Evolutionary conservation across 768 basidiomycete genomes (phyloP).

Genomic region (Mycena latifolia): DNA sequence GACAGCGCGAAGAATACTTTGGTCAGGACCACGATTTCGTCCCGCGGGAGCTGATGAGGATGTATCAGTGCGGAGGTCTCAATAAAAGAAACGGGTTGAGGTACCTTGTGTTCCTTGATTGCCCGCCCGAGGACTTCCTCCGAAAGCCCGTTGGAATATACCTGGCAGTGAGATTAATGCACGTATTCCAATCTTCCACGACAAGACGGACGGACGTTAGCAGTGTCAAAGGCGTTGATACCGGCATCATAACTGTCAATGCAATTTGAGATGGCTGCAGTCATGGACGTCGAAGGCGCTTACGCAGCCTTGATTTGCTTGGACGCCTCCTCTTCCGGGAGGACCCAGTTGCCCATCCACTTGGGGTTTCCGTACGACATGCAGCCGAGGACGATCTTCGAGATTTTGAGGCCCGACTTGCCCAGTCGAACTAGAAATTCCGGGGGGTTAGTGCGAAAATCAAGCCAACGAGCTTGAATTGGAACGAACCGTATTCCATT

Average conservation of each 20-base stretch:
- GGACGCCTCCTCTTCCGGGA: constrained; percentile 48
- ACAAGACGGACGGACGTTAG: constrained; percentile 49
- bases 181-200: neutral
- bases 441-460: too few species aligned
- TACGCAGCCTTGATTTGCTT: constrained; percentile 49
- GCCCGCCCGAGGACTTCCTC: constrained; percentile 70
- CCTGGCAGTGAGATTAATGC: constrained; percentile 45
- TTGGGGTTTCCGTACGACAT: constrained; percentile 39
- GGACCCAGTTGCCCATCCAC: constrained; percentile 52
- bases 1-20: constrained; percentile 61
- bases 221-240: constrained; percentile 73
- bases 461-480: neutral
- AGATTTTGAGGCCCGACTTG: constrained; percentile 12
- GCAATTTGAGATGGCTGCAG: neutral
- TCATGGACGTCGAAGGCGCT: constrained; percentile 33
- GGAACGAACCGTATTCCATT: constrained; percentile 18
- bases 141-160: constrained; percentile 74
- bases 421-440: neutral
- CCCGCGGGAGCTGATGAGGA: constrained; percentile 66
- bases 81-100: too few species aligned
- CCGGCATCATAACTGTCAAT: constrained; percentile 61
- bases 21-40: constrained; percentile 84
- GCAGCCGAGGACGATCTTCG: constrained; percentile 40
- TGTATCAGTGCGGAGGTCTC: too few species aligned
- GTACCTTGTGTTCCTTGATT: constrained; percentile 6